Evolutionary conservation across 2,329 filamentous ascomycete species (phyloP).

Genomic region (Lachnellula occidentalis): DNA sequence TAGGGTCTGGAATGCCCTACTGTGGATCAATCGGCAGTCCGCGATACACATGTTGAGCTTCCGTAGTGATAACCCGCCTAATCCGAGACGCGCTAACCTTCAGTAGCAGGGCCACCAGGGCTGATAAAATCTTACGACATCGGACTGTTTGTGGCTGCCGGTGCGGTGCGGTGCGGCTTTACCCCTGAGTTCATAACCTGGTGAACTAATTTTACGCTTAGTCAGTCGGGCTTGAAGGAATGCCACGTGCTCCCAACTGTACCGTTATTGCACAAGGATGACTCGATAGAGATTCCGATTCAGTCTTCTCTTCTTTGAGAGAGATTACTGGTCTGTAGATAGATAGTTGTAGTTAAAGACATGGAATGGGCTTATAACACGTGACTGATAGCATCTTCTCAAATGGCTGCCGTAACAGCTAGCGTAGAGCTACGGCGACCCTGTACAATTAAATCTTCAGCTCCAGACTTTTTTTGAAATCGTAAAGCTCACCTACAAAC

Average conservation of each 20-base stretch:
- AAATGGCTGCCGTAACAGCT: too few relatives aligned
- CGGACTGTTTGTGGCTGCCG: neutral
- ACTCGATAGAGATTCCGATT: neutral
- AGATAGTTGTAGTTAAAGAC: too few relatives aligned
- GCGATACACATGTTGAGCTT: too few relatives aligned
- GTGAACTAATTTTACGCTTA: neutral
- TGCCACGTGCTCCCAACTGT: too few relatives aligned
- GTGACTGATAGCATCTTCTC: too few relatives aligned
- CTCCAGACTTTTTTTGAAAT: conserved; percentile 12
- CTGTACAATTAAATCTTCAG: conserved; percentile 4
- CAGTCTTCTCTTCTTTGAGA: too few relatives aligned
- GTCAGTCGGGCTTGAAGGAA: neutral
- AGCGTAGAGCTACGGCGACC: neutral
- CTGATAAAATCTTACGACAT: neutral
- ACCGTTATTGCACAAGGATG: neutral
- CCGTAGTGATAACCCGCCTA: neutral
- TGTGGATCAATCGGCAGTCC: neutral
- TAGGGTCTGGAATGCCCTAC: neutral
- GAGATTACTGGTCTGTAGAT: too few relatives aligned
- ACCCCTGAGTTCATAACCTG: neutral
- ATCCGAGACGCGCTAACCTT: neutral
- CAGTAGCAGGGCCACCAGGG: neutral
- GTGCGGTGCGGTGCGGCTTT: too few relatives aligned
- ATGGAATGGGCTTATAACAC: too few relatives aligned
- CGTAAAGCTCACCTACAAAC: neutral